Conservation (phyloP, 2,329 filamentous ascomycete species). For the Neopestalotiopsis sp. region DNA sequence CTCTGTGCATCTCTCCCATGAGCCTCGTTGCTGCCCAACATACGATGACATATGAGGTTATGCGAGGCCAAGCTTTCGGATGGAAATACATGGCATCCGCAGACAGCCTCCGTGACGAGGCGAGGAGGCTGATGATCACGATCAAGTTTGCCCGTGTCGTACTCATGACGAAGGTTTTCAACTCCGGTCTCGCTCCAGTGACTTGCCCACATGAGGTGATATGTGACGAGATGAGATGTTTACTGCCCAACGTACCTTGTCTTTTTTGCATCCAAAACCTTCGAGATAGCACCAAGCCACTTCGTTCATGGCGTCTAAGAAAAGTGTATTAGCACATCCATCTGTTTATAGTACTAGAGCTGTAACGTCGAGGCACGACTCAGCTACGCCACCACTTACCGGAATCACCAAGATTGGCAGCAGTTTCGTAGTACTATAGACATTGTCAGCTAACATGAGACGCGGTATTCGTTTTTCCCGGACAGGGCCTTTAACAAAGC, state of each 20-base stretch:
- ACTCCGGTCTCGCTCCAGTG: conserved; percentile 3
- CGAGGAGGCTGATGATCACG: conserved; percentile 12
- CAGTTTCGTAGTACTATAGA: conserved; percentile 90
- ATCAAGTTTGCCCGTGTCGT: background rate
- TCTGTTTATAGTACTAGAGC: background rate
- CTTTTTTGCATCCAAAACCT: conserved; percentile 96
- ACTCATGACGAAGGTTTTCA: background rate
- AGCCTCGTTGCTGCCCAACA: conserved; percentile 49
- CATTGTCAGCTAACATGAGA: conserved; percentile 20
- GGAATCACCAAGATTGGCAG: conserved; percentile 92
- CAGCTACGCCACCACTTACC: conserved; percentile 52
- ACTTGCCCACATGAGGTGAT: conserved; percentile 26
- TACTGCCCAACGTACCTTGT: conserved; percentile 77
- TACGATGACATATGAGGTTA: conserved; percentile 24
- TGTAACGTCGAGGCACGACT: background rate
- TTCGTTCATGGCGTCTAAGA: conserved; percentile 92
- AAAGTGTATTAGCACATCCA: conserved; percentile 1
- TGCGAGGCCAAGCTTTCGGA: background rate
- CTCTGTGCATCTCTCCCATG: conserved; percentile 19
- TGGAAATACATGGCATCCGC: background rate
- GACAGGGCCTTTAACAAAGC: background rate
- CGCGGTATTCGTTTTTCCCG: background rate
- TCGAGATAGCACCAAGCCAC: conserved; percentile 94
- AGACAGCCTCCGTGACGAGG: background rate
- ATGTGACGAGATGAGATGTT: conserved; percentile 31